Base-by-base conservation (phyloP, 2,329 filamentous ascomycete species). In the Aspergillus eucalypticola region DNA sequence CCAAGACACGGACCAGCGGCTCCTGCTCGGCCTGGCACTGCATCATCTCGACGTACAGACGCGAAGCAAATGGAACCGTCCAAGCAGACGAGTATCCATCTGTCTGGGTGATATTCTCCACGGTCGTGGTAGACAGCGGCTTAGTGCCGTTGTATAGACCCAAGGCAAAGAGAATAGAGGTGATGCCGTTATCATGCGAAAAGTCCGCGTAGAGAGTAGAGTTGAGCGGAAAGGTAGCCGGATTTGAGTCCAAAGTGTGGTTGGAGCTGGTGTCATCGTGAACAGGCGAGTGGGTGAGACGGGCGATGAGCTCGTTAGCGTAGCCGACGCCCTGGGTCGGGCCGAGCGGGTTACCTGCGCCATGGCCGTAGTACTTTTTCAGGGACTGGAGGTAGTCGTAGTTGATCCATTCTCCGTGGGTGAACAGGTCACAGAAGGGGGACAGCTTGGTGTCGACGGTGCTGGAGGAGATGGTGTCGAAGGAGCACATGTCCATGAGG, bases 1-100 rank as follows among this genome's bases (percentile, higher is more conserved):
- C 80, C 60, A 97, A 77, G 4, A 96, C 82, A 39, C 93, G 84
- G 10, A 97, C 90, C 55, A 89, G 80, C 74, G 95, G 90, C 70
- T 91, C 86, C 17, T 66, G 53, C 23, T 73, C 59, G 0, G 39
- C 53, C 38, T 64, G 79, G 2, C 93, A 97, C 42, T 76, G 76
- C 85, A 96, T 88, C 82, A 94, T 95, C 82, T 97, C 93, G 38
- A 97, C 86, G 73, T 96, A 96, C 75, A 92, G 84, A 56, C 92
- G 82, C 17, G 86, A 88, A 0, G 84, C 90, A 76, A 97, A 96
- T 0, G 93, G 90, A 17, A 96, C 91, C 0, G 86, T 85, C 88
- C 90, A 94, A 13, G 88, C 84, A 0, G 91, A 86, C 10, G 89
- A 88, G 73, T 87, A 96, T 3, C 91, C 91, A 38, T 84, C 81